These are phyloP conservation scores for Quercus agrifolia DNA, from an alignment of 306 rosid genomes.

Conservation along the genomic window DNA sequence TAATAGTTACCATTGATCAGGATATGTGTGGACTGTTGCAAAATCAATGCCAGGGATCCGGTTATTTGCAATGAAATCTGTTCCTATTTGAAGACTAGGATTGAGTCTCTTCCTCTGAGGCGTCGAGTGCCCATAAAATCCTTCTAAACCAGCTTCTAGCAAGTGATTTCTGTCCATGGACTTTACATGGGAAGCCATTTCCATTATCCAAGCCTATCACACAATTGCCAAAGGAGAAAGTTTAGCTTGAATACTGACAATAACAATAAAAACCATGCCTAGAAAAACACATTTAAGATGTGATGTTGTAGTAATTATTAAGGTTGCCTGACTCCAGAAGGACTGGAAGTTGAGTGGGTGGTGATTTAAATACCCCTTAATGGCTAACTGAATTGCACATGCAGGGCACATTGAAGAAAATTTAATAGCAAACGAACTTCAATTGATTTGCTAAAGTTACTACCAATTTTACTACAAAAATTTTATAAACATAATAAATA, in stretches of 20 bases:
- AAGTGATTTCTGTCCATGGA: conserved; percentile 85
- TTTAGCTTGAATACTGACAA: not conserved
- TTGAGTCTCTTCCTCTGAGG: conserved; percentile 68
- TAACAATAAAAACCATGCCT: conserved; percentile 13
- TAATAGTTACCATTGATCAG: conserved; percentile 75
- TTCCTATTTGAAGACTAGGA: conserved; percentile 62
- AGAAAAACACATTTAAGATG: not conserved
- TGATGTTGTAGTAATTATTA: not conserved
- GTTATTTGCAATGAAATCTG: conserved; percentile 84
- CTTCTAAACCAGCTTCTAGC: conserved; percentile 86
- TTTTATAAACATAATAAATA: too few relatives aligned
- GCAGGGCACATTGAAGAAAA: not conserved
- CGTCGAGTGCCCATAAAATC: conserved; percentile 78
- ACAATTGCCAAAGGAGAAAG: not conserved
- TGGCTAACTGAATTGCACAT: not conserved
- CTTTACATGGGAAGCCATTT: conserved; percentile 85
- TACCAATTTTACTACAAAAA: too few relatives aligned
- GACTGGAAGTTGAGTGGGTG: not conserved
- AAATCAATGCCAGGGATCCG: conserved; percentile 64
- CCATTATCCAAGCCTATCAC: conserved; percentile 80
- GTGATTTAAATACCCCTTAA: not conserved
- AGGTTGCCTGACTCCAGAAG: not conserved
- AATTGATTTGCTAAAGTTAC: not conserved
- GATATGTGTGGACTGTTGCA: conserved; percentile 83
- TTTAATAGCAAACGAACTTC: not conserved